Base-by-base conservation (phyloP, 164 flowering plant species). In the Vitis riparia region DNA sequence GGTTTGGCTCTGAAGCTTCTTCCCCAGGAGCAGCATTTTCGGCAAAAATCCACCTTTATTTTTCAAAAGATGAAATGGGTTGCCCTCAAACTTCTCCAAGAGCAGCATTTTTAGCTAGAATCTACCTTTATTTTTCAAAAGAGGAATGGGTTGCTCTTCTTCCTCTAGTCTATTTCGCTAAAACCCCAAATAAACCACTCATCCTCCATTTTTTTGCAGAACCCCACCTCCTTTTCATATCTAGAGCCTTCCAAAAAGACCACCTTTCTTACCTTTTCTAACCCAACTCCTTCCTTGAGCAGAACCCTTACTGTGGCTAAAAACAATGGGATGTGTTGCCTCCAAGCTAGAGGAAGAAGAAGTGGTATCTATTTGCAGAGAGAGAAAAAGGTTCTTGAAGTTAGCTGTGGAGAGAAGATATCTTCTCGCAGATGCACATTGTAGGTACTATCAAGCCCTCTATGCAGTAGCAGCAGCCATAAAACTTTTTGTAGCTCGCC, bases 401-500 rank as follows among this genome's bases (percentile, higher is more conserved):
- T 65, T 82, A 59, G 92, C 89, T 17, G 90, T 88, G 9, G 90
- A 88, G 75, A 81, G 83, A 63, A 80, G 92, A 70, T 81, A 84
- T 72, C 80, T 71, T 53, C 78, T 88, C 66, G 88, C 92, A 37
- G 90, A 84, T 32, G 86, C 90, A 29, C 92, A 88, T 73, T 80
- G 79, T 49, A 83, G 79, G 69, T 88, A 86, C 66, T 82, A 72
- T 68, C 83, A 85, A 60, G 68, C 92, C 19, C 73, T 88, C 0
- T 83, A 51, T 69, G 90, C 89, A 29, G 90, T 86, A n/a, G 71
- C 90, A 68, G 90, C 90, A 8, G 90, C 87, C 49, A 78, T 86
- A 49, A 82, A 80, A 59, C 87, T 88, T 37, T 88, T 88, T 73
- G 90, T 85, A 10, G 86, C 90, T 59, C 77, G 89, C 59, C 88